A percentile compares a stretch with the other conserved stretches of the same genome.
phyloP scores from a whole-genome alignment of 78 protist species.

The Dictyostelium purpureum region DNA sequence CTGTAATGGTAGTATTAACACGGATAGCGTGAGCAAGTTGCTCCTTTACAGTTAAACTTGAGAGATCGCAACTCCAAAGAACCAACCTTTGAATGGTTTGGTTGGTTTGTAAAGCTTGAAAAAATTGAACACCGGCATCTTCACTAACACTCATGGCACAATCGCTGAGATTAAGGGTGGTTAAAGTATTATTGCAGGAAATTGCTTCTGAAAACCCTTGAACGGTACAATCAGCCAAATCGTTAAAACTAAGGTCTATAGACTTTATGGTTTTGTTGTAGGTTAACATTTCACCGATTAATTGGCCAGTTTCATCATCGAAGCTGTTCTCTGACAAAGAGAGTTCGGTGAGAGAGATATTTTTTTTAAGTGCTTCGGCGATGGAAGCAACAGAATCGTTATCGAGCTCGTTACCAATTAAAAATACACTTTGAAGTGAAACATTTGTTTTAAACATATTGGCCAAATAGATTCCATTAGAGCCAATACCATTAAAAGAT shows the following conservation, averaged over 20 bases:
- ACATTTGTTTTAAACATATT: constrained; percentile 1
- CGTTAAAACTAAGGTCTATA: constrained; percentile 39
- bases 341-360: constrained; percentile 26
- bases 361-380: constrained; percentile 25
- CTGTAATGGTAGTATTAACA: background rate
- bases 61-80: constrained; percentile 58
- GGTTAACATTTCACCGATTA: constrained; percentile 36
- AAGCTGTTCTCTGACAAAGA: constrained; percentile 46
- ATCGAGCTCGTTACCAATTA: constrained; percentile 69
- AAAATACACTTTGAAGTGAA: background rate
- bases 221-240: constrained; percentile 9
- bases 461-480: background rate
- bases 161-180: constrained; percentile 17
- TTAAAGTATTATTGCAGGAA: background rate
- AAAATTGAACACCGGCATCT: constrained; percentile 30
- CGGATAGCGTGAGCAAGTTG: constrained; percentile 10
- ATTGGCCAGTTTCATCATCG: constrained; percentile 45
- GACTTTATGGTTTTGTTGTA: constrained; percentile 15
- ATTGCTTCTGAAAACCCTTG: constrained; percentile 41
- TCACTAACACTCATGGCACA: constrained; percentile 11
- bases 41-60: constrained; percentile 11
- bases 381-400: constrained; percentile 25
- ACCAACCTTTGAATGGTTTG: background rate
- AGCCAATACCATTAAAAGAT: constrained; percentile 38
- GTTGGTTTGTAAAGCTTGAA: constrained; percentile 17